A percentile compares a stretch with the other conserved stretches of the same genome.
Conservation (phyloP, 805 yeast species). For the Lipomyces oligophaga region DNA sequence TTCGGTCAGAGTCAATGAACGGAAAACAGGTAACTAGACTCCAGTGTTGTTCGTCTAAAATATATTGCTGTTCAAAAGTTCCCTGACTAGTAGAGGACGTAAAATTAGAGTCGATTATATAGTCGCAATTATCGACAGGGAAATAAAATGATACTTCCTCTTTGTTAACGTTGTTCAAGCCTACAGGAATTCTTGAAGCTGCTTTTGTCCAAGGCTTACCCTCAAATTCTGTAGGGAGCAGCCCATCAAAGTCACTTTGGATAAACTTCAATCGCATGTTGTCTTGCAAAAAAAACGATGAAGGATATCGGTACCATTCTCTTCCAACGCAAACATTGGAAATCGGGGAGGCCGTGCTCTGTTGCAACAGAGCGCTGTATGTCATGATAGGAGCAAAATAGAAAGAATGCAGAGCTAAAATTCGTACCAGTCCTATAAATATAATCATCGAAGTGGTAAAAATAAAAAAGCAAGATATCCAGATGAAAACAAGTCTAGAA, state of each 20-base stretch:
- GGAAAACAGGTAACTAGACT: conserved; percentile 6
- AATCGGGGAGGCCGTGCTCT: too few species aligned
- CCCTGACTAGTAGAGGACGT: conserved; percentile 9
- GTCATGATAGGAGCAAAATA: conserved; percentile 71
- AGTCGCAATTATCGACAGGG: conserved; percentile 53
- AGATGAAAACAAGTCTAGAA: neutral
- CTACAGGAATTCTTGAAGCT: conserved; percentile 47
- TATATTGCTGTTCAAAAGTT: conserved; percentile 11
- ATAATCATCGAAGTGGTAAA: neutral
- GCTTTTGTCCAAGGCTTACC: conserved; percentile 34
- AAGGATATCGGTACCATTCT: conserved; percentile 92
- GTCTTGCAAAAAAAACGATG: conserved; percentile 73
- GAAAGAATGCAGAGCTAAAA: conserved; percentile 56
- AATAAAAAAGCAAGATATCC: neutral
- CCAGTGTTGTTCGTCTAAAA: conserved; percentile 20
- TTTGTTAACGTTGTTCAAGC: conserved; percentile 71
- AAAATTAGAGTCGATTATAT: conserved; percentile 51
- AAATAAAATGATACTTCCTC: conserved; percentile 60
- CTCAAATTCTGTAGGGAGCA: conserved; percentile 80
- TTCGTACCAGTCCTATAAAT: conserved; percentile 43
- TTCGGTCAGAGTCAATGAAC: conserved; percentile 15
- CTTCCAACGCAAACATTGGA: conserved; percentile 79
- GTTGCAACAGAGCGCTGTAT: conserved; percentile 41
- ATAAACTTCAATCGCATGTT: conserved; percentile 63
- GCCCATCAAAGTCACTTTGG: conserved; percentile 75